A percentile compares a stretch with the other conserved stretches of the same genome.
Evolutionary conservation across 371 early-diverging fungal genomes (phyloP).

Genomic region (Mucor lusitanicus): DNA sequence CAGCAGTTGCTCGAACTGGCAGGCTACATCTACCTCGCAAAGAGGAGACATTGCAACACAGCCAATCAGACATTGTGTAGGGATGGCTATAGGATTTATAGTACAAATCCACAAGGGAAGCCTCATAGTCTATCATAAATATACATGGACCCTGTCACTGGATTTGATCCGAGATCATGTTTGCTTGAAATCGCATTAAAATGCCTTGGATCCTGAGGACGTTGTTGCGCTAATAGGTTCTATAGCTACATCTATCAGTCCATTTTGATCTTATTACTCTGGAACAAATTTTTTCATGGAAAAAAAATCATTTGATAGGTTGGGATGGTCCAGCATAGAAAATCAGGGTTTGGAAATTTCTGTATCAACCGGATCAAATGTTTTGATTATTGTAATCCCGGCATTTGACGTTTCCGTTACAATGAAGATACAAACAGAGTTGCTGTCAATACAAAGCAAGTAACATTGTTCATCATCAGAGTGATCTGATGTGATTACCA

Average conservation of each 20-base stretch:
- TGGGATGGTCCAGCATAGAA: background rate
- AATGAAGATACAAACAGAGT: background rate
- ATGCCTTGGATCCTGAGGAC: too few relatives aligned
- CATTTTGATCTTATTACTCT: background rate
- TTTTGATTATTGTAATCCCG: background rate
- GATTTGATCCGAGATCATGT: too few relatives aligned
- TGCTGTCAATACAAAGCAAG: background rate
- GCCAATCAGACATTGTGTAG: background rate
- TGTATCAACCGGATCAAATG: conserved; percentile 1
- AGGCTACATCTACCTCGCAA: background rate
- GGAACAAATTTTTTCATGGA: background rate
- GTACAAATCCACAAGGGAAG: too few relatives aligned
- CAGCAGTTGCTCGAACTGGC: background rate
- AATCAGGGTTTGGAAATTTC: background rate
- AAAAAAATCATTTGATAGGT: background rate
- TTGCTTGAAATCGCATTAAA: background rate
- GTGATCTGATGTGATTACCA: background rate
- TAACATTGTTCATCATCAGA: background rate
- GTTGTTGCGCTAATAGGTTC: too few relatives aligned
- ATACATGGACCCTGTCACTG: too few relatives aligned
- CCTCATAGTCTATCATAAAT: too few relatives aligned
- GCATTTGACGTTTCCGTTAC: background rate
- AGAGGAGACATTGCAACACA: background rate
- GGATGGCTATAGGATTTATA: too few relatives aligned
- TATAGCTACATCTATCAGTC: background rate